Conservation (phyloP, 768 basidiomycete species). For the Boletus sp. region DNA sequence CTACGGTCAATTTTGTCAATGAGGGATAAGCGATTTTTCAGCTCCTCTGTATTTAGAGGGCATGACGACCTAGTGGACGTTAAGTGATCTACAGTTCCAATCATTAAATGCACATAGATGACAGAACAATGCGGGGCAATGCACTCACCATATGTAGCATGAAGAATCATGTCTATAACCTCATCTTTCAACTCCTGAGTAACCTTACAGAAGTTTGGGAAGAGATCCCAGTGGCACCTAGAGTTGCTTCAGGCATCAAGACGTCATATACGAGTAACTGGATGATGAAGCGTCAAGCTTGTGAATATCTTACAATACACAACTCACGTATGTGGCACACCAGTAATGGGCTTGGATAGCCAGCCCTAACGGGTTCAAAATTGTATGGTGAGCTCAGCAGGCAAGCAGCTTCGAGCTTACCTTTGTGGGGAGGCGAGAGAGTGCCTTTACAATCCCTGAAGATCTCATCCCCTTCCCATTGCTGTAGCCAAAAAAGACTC, state of each 20-base stretch:
- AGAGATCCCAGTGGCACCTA: conserved; percentile 37
- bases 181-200: conserved; percentile 26
- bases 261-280: background rate
- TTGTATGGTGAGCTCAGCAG: background rate
- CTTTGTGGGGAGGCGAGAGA: conserved; percentile 24
- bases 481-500: conserved; percentile 55
- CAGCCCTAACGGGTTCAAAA: conserved; percentile 22
- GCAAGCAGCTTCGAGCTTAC: background rate
- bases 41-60: conserved; percentile 14
- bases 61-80: conserved; percentile 27
- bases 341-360: conserved; percentile 38
- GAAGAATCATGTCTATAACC: conserved; percentile 23
- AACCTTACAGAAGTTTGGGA: conserved; percentile 26
- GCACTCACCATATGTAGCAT: conserved; percentile 25
- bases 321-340: conserved; percentile 21
- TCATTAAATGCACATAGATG: background rate
- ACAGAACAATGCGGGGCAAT: background rate
- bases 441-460: conserved; percentile 23
- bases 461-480: conserved; percentile 36
- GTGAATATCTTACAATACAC: background rate
- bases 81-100: conserved; percentile 18
- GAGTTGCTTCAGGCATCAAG: background rate
- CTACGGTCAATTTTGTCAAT: conserved; percentile 25
- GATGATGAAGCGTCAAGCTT: conserved; percentile 5
- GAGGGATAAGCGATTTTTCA: conserved; percentile 25